Conservation (phyloP, 768 basidiomycete species). For the Naganishia kalamii region DNA sequence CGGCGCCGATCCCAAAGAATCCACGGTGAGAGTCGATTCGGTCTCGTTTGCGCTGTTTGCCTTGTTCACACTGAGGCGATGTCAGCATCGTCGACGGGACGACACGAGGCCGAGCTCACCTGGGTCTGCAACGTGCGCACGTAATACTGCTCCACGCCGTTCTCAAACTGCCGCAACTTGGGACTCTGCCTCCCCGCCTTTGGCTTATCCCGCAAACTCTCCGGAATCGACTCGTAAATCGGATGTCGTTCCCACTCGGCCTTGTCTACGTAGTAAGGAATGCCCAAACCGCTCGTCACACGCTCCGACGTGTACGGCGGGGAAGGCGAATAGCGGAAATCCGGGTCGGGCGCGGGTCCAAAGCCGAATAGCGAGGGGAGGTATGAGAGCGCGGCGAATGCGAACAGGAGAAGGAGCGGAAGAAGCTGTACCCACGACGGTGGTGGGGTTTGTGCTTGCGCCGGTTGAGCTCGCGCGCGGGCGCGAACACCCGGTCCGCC, state of each 20-base stretch:
- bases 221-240: constrained; percentile 53
- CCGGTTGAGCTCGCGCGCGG: constrained; percentile 45
- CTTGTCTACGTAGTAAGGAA: constrained; percentile 78
- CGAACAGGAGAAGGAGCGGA: constrained; percentile 75
- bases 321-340: constrained; percentile 63
- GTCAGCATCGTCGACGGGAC: neutral
- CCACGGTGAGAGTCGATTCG: constrained; percentile 71
- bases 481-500: constrained; percentile 47
- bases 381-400: constrained; percentile 73
- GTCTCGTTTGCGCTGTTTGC: constrained; percentile 62
- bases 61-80: constrained; percentile 60
- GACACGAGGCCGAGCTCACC: constrained; percentile 29
- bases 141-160: constrained; percentile 66
- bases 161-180: constrained; percentile 63
- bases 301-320: constrained; percentile 64
- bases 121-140: constrained; percentile 61
- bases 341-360: constrained; percentile 66
- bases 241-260: constrained; percentile 72
- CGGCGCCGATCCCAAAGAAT: constrained; percentile 82
- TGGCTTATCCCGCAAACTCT: constrained; percentile 26
- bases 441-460: constrained; percentile 48
- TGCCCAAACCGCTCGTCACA: constrained; percentile 61
- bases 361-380: constrained; percentile 69
- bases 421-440: constrained; percentile 59
- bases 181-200: constrained; percentile 39